Evolutionary conservation across 1,139 yeast species (phyloP).

Genomic region (Yamadazyma blattariae): DNA sequence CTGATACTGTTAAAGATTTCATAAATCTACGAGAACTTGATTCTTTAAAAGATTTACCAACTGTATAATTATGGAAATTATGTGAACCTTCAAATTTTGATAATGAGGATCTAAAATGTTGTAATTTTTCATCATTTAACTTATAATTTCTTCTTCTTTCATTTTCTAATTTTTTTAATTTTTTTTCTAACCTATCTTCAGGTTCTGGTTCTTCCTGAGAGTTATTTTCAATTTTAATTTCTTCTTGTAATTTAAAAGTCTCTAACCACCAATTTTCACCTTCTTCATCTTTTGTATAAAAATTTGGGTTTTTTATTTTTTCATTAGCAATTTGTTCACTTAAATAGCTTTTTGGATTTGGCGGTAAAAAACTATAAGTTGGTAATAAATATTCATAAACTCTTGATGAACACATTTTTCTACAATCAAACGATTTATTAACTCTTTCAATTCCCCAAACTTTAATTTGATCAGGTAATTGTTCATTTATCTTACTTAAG

Average conservation of each 20-base stretch:
- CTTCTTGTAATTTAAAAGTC: constrained; percentile 38
- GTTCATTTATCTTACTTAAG: constrained; percentile 65
- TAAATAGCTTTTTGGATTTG: constrained; percentile 72
- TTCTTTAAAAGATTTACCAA: constrained; percentile 84
- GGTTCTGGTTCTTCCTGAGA: constrained; percentile 22
- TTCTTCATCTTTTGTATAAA: constrained; percentile 58
- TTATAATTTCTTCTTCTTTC: constrained; percentile 67
- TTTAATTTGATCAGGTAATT: constrained; percentile 81
- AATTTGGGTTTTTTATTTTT: constrained; percentile 54
- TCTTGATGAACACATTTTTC: constrained; percentile 93
- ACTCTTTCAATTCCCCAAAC: constrained; percentile 93
- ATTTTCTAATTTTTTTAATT: constrained; percentile 60
- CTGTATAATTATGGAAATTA: constrained; percentile 92
- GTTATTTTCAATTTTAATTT: constrained; percentile 18
- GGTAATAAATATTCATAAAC: constrained; percentile 92
- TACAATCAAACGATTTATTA: constrained; percentile 88
- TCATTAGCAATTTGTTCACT: constrained; percentile 58
- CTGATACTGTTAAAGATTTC: constrained; percentile 77
- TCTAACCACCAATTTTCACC: constrained; percentile 72
- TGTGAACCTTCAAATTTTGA: constrained; percentile 80
- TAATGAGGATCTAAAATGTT: constrained; percentile 65
- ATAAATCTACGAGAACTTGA: constrained; percentile 82
- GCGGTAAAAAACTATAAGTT: constrained; percentile 83
- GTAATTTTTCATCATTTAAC: constrained; percentile 58
- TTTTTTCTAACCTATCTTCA: constrained; percentile 26